Evolutionary conservation across 768 basidiomycete genomes (phyloP).

Genomic region (Xerocomus potaroensis): DNA sequence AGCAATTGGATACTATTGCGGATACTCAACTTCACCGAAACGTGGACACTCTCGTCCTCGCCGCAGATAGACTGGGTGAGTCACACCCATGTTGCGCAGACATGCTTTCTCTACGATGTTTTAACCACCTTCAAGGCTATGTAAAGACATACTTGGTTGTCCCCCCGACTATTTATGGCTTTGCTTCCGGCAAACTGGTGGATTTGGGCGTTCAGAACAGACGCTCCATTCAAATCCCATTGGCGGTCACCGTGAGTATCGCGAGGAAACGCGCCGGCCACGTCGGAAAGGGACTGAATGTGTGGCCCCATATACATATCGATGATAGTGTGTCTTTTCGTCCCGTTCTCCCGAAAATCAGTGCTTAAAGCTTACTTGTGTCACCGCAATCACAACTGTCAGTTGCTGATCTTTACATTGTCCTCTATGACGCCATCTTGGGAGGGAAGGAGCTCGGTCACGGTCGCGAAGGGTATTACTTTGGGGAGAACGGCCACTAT

Average conservation of each 20-base stretch:
- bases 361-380: background rate
- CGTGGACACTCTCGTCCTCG: constrained; percentile 44
- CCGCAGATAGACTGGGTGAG: constrained; percentile 47
- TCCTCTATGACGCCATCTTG: constrained; percentile 38
- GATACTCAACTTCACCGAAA: constrained; percentile 45
- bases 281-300: constrained; percentile 55
- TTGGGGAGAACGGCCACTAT: constrained; percentile 50
- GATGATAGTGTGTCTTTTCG: constrained; percentile 33
- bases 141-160: constrained; percentile 40
- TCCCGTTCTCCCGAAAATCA: background rate
- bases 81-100: background rate
- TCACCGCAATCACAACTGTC: background rate
- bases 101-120: too few relatives aligned
- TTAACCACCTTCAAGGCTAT: constrained; percentile 20
- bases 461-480: constrained; percentile 49
- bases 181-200: constrained; percentile 45
- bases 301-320: constrained; percentile 60
- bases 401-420: constrained; percentile 40
- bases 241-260: constrained; percentile 40
- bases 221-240: constrained; percentile 54
- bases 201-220: constrained; percentile 42
- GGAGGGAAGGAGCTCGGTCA: constrained; percentile 17
- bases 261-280: constrained; percentile 52
- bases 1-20: constrained; percentile 43
- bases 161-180: constrained; percentile 58